phyloP scores from a whole-genome alignment of 2,329 filamentous ascomycete genomes.

The Aspergillus sp. region DNA sequence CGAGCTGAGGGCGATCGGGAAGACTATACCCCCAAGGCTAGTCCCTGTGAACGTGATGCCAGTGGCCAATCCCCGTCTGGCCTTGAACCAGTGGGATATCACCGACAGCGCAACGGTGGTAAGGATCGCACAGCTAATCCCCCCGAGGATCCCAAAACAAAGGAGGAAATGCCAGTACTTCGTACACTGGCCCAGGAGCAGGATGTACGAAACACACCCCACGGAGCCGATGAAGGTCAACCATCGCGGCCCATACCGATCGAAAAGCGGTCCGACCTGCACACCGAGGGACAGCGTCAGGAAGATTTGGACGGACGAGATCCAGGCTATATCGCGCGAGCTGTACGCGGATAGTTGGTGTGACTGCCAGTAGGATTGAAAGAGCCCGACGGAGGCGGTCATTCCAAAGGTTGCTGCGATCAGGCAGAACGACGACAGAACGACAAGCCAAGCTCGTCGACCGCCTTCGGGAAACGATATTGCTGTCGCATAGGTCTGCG shows the following conservation, averaged over 20 bases:
- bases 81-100: constrained; percentile 36
- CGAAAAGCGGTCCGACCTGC: constrained; percentile 43
- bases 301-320: constrained; percentile 40
- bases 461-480: constrained; percentile 25
- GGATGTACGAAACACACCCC: constrained; percentile 32
- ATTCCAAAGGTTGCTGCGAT: constrained; percentile 37
- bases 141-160: constrained; percentile 29
- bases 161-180: constrained; percentile 43
- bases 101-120: constrained; percentile 31
- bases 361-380: constrained; percentile 39
- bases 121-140: constrained; percentile 26
- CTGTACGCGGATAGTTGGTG: constrained; percentile 39
- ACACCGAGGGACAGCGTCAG: constrained; percentile 37
- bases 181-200: constrained; percentile 40
- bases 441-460: constrained; percentile 26
- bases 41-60: constrained; percentile 33
- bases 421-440: constrained; percentile 29
- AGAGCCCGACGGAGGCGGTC: constrained; percentile 42
- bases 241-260: constrained; percentile 38
- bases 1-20: constrained; percentile 28
- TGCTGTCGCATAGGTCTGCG: neutral
- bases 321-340: constrained; percentile 42
- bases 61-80: constrained; percentile 28
- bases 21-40: constrained; percentile 29
- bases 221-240: constrained; percentile 33